Percentiles rank a stretch among this genome's conserved stretches.
Evolutionary conservation across 78 protist genomes (phyloP).

Genomic region (Polysphondylium violaceum): DNA sequence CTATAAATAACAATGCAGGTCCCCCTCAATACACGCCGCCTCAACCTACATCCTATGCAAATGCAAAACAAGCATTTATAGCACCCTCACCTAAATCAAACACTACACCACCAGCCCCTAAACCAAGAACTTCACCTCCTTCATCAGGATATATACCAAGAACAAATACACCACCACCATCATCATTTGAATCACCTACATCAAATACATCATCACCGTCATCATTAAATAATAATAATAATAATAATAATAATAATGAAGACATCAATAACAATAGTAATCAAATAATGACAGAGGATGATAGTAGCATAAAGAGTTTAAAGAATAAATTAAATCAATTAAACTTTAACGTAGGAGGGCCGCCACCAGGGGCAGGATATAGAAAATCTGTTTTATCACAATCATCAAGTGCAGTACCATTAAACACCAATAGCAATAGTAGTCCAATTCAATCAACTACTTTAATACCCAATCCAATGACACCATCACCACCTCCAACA

Average conservation of each 20-base stretch:
- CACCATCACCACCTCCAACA: neutral
- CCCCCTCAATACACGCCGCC: neutral
- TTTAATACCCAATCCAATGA: no score
- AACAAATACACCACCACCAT: conserved; percentile 23
- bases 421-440: neutral
- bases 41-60: neutral
- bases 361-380: no score
- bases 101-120: no score
- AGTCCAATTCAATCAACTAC: neutral
- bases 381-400: neutral
- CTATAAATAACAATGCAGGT: neutral
- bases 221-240: no score
- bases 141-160: conserved; percentile 8
- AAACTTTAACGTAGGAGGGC: no score
- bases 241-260: no score
- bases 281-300: no score
- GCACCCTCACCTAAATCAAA: neutral
- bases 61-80: neutral
- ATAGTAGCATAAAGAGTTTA: no score
- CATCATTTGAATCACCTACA: conserved; percentile 1
- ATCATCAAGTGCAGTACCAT: neutral
- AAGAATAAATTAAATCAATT: no score
- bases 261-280: neutral
- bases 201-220: no score
- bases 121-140: neutral